Conservation (phyloP, 1,284 basidiomycete genomes). For the Marasmius oreades region DNA sequence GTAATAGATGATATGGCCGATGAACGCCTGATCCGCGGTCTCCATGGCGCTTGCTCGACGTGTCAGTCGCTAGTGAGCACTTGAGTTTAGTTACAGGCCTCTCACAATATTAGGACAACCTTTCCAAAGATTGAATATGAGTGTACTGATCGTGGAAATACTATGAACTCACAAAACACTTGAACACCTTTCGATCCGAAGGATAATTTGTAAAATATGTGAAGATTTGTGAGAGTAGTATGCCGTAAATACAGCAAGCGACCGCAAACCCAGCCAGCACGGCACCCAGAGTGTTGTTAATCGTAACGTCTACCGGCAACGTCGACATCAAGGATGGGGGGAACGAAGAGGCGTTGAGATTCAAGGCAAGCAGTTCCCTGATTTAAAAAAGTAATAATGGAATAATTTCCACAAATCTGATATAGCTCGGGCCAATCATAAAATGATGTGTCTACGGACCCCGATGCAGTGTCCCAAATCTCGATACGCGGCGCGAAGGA, state of each 20-base stretch:
- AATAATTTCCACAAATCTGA: background rate
- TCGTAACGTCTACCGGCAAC: conserved; percentile 7
- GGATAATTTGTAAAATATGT: conserved; percentile 56
- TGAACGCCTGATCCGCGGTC: conserved; percentile 47
- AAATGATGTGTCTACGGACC: background rate
- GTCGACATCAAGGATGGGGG: background rate
- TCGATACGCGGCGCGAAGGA: no score
- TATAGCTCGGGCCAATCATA: background rate
- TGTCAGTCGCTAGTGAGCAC: background rate
- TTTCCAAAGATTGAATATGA: conserved; percentile 17
- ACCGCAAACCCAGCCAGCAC: conserved; percentile 52
- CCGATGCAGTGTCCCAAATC: no score
- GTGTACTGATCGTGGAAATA: background rate
- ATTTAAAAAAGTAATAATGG: background rate
- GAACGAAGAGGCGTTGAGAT: background rate
- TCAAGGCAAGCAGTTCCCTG: background rate
- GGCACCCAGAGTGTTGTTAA: conserved; percentile 58
- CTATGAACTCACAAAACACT: conserved; percentile 45
- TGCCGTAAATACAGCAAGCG: conserved; percentile 46
- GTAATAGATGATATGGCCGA: conserved; percentile 52
- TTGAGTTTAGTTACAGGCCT: background rate
- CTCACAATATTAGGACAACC: conserved; percentile 44
- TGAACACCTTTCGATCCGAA: conserved; percentile 49
- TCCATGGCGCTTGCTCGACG: conserved; percentile 35
- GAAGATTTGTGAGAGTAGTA: conserved; percentile 49